Conservation (phyloP, 805 yeast genomes). For the Kazachstania viticola region DNA sequence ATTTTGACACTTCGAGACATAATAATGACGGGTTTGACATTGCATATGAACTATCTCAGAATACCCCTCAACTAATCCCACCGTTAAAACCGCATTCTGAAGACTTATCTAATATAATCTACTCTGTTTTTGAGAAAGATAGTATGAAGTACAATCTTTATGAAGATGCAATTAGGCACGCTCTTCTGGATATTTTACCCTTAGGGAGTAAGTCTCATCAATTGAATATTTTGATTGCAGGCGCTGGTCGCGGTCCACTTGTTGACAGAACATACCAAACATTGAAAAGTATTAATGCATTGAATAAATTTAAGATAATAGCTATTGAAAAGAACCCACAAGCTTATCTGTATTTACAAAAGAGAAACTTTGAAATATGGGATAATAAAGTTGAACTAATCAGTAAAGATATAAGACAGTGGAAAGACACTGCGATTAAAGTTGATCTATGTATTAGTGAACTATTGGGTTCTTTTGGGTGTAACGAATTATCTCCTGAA, state of each 20-base stretch:
- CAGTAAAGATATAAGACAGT: constrained; percentile 46
- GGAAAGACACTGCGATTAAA: constrained; percentile 29
- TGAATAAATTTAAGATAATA: constrained; percentile 25
- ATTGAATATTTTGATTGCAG: constrained; percentile 48
- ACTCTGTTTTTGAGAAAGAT: constrained; percentile 65
- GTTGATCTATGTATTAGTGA: constrained; percentile 66
- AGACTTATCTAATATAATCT: constrained; percentile 46
- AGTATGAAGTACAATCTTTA: constrained; percentile 56
- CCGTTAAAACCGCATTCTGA: constrained; percentile 68
- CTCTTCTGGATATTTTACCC: constrained; percentile 31
- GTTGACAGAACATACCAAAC: constrained; percentile 43
- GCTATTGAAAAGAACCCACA: constrained; percentile 67
- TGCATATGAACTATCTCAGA: no score
- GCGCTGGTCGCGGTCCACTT: constrained; percentile 85
- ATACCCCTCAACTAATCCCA: constrained; percentile 22
- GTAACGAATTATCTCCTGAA: constrained; percentile 85
- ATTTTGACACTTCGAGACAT: background rate
- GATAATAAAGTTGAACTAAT: constrained; percentile 37
- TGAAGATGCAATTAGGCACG: constrained; percentile 48
- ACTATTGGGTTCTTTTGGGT: constrained; percentile 82
- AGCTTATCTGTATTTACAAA: constrained; percentile 41
- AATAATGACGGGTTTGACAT: background rate
- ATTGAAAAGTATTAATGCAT: constrained; percentile 23
- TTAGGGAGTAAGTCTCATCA: constrained; percentile 3
- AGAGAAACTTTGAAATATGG: constrained; percentile 46